Conservation (phyloP, 2,329 filamentous ascomycete species). For the Clonostachys rhizophaga region DNA sequence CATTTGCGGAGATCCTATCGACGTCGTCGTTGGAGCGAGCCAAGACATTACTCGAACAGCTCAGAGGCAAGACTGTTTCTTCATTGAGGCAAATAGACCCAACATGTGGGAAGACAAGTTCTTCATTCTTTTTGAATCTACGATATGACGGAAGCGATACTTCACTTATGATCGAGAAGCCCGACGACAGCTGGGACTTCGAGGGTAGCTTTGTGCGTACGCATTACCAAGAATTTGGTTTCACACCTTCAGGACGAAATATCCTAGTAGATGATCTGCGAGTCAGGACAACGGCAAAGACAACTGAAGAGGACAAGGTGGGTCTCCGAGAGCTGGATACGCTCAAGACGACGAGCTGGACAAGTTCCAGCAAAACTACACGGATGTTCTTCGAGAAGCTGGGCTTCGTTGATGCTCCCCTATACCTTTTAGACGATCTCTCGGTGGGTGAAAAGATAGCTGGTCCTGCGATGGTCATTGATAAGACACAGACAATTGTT, state of each 20-base stretch:
- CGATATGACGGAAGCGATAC: conserved; percentile 44
- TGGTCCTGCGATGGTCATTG: conserved; percentile 23
- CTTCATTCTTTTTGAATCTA: conserved; percentile 10
- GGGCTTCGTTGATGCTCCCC: neutral
- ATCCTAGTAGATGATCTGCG: conserved; percentile 27
- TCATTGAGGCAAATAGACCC: conserved; percentile 1
- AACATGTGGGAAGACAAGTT: conserved; percentile 27
- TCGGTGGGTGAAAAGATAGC: conserved; percentile 6
- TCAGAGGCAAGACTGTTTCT: conserved; percentile 7
- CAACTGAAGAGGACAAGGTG: neutral
- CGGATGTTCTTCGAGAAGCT: neutral
- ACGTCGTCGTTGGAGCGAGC: too few relatives aligned
- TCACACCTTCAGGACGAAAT: conserved; percentile 24
- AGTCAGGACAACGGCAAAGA: neutral
- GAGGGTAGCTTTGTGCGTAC: conserved; percentile 23
- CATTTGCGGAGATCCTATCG: conserved; percentile 47
- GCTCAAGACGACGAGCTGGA: neutral
- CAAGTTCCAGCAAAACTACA: neutral
- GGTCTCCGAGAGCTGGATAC: neutral
- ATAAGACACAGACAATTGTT: conserved; percentile 21
- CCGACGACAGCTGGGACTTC: conserved; percentile 24
- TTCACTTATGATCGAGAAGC: conserved; percentile 38
- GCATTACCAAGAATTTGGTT: conserved; percentile 35
- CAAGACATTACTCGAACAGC: too few relatives aligned
- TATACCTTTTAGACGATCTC: neutral